Conservation (phyloP, 2,329 filamentous ascomycete species). For the Aspergillus pseudonomiae region DNA sequence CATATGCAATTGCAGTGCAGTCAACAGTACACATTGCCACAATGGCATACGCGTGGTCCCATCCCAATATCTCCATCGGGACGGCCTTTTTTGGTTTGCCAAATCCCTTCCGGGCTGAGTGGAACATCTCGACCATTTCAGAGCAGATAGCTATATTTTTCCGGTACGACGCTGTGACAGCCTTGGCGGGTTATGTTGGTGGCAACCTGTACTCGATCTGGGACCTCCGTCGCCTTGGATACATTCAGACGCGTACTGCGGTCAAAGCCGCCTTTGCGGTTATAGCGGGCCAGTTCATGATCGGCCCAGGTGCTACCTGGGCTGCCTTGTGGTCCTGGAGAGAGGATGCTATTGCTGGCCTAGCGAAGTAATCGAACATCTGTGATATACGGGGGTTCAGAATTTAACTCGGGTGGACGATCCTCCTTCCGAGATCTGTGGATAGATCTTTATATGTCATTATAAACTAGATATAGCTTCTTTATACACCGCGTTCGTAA, state of each 20-base stretch:
- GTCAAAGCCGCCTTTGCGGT: background rate
- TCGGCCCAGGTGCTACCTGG: constrained; percentile 2
- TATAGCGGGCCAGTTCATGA: background rate
- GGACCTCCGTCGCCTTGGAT: constrained; percentile 4
- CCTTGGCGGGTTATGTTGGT: background rate
- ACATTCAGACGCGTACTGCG: background rate
- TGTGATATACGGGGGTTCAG: too few species aligned
- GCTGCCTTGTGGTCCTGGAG: constrained; percentile 7
- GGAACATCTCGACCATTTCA: background rate
- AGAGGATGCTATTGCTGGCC: background rate
- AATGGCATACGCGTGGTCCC: constrained; percentile 4
- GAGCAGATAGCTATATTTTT: constrained; percentile 3
- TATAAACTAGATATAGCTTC: too few species aligned
- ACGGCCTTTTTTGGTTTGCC: background rate
- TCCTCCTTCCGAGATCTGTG: too few species aligned
- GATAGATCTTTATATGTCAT: too few species aligned
- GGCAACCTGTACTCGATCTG: constrained; percentile 1
- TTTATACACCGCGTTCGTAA: too few species aligned
- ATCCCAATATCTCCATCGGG: background rate
- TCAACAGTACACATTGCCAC: background rate
- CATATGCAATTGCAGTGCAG: background rate
- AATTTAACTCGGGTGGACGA: too few species aligned
- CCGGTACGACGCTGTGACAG: constrained; percentile 1
- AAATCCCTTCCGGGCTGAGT: background rate
- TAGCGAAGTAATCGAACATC: too few species aligned